phyloP scores from a whole-genome alignment of 176 grass and related monocot species.

The Olyra latifolia region DNA sequence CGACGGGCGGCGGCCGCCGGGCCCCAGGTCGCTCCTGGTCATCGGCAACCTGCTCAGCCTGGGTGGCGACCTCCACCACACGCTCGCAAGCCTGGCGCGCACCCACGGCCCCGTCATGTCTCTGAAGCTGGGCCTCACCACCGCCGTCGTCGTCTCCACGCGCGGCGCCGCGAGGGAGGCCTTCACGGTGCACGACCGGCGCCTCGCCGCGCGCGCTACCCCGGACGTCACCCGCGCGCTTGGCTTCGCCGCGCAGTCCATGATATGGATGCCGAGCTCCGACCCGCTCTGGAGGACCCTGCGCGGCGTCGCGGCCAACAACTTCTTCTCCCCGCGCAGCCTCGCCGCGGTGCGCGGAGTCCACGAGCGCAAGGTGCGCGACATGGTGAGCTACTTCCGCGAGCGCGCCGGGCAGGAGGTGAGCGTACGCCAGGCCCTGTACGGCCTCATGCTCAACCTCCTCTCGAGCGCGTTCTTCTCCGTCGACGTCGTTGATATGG shows the following conservation, averaged over 20 bases:
- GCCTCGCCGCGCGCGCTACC: conserved; percentile 25
- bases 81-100: conserved; percentile 27
- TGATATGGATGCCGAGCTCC: conserved; percentile 37
- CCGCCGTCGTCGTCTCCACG: conserved; percentile 47
- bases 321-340: conserved; percentile 34
- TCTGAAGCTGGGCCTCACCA: conserved; percentile 34
- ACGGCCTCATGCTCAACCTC: conserved; percentile 34
- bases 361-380: conserved; percentile 32
- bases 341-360: conserved; percentile 20
- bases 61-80: conserved; percentile 21
- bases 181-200: conserved; percentile 29
- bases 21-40: conserved; percentile 33
- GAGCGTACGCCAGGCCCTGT: conserved; percentile 12
- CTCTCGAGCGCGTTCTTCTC: conserved; percentile 33
- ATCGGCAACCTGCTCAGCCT: conserved; percentile 47
- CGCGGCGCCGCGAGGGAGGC: conserved; percentile 29
- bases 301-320: conserved; percentile 24
- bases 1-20: not conserved
- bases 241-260: not conserved
- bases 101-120: conserved; percentile 45
- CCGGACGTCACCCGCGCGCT: conserved; percentile 16
- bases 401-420: not conserved
- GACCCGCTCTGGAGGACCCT: conserved; percentile 30
- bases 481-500: conserved; percentile 27
- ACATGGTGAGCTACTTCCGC: conserved; percentile 8